phyloP scores from a whole-genome alignment of 805 yeast genomes.

The Myxozyma monticola region DNA sequence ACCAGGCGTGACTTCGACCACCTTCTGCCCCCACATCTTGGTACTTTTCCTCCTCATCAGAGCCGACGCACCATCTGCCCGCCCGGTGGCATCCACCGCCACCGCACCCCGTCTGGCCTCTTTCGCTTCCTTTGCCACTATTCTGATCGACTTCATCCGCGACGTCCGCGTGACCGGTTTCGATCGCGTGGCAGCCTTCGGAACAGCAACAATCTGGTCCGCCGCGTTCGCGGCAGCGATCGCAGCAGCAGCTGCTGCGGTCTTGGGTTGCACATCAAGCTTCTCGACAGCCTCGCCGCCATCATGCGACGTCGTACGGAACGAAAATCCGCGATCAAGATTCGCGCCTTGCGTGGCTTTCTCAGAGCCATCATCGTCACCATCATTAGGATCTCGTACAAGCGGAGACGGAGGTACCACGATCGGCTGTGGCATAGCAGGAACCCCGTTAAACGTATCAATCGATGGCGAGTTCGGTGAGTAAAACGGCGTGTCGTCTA shows the following conservation, averaged over 20 bases:
- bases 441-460: neutral
- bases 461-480: slow-evolving; percentile 20
- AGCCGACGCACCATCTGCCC: slow-evolving; percentile 20
- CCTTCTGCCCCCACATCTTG: slow-evolving; percentile 96
- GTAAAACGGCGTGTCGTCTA: slow-evolving; percentile 51
- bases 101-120: slow-evolving; percentile 49
- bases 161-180: slow-evolving; percentile 40
- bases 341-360: neutral
- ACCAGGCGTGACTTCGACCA: slow-evolving; percentile 82
- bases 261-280: slow-evolving; percentile 15
- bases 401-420: slow-evolving; percentile 7
- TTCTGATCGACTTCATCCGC: slow-evolving; percentile 87
- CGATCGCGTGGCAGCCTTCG: neutral
- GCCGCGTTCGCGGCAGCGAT: slow-evolving; percentile 1
- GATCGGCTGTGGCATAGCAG: neutral
- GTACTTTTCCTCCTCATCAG: slow-evolving; percentile 76
- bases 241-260: slow-evolving; percentile 11
- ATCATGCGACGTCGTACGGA: slow-evolving; percentile 8
- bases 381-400: neutral
- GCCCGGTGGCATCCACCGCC: neutral
- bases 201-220: neutral
- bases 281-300: slow-evolving; percentile 25
- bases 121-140: slow-evolving; percentile 88
- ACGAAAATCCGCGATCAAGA: slow-evolving; percentile 26
- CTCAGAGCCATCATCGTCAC: neutral